Base-by-base conservation (phyloP, 2,329 filamentous ascomycete species). In the Monilinia laxa region DNA sequence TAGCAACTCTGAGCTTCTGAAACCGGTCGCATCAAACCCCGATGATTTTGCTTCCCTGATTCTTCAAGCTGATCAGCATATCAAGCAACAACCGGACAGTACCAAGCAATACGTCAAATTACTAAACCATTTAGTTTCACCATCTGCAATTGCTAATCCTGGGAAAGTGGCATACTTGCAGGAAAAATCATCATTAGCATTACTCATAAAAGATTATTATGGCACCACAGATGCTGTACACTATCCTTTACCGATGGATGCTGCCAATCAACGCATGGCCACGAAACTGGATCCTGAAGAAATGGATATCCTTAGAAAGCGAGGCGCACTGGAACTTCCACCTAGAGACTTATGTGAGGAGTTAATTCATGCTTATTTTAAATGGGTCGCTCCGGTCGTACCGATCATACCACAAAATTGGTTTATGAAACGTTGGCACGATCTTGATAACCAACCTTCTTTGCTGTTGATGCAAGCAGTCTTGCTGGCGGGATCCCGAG, bases 61-160 rank as follows among this genome's bases (percentile, higher is more conserved):
- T 6, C 85, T 85, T 67, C 82, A 92, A 72, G 89, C 91, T 20
- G 90, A 94, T 69, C 87, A 89, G 23, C 92, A 96, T 77, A 73
- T 71, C 20, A 66, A 65, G 45, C 90, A 93, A 78, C 89, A 95
- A 76, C 87, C 90, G 64, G 84, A 88, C 52, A 88, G 92, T 73
- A 90, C 89, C 70, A 85, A 86, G 67, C 92, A 90, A 54, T 96
- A 92, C 76, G 85, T 91, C 67, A 90, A 96, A 76, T 87, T 97
- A 75, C 96, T 97, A 91, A 98, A 97, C 81, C 93, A 94, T 45
- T 96, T 96, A 77, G 97, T 98, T 77, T 94, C 93, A 4, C 85
- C 94, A 67, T 95, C 95, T 5, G 94, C 95, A 16, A 98, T 98
- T 77, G 97, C 94, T 73, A 94, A 98, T 79, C 93, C 94, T 47